Conservation (phyloP, 106 monocot species). For the Allium sativum region DNA sequence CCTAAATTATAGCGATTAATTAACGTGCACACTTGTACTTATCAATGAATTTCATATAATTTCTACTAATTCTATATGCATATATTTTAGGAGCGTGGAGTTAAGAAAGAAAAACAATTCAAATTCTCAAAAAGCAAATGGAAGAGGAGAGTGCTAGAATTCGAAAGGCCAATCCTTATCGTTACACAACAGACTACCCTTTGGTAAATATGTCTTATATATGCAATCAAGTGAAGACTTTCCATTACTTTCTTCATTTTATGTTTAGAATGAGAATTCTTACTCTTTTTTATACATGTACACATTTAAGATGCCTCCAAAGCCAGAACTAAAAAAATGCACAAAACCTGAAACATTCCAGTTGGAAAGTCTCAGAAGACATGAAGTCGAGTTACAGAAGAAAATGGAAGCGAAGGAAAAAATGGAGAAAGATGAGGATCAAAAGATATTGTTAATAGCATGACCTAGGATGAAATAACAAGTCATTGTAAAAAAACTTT, state of each 20-base stretch:
- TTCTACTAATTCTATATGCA: background rate
- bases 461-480: constrained; percentile 54
- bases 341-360: constrained; percentile 77
- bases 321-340: constrained; percentile 67
- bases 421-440: constrained; percentile 61
- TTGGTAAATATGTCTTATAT: constrained; percentile 34
- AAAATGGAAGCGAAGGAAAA: constrained; percentile 48
- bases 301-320: constrained; percentile 61
- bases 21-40: background rate
- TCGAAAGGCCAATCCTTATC: constrained; percentile 72
- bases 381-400: constrained; percentile 69
- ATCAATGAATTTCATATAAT: no score
- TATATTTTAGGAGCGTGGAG: constrained; percentile 66
- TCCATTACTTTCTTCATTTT: no score
- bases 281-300: no score
- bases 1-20: background rate
- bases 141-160: constrained; percentile 70
- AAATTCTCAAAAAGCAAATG: constrained; percentile 38
- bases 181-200: constrained; percentile 91
- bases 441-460: constrained; percentile 60
- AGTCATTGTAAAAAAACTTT: background rate
- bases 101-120: constrained; percentile 63
- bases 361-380: constrained; percentile 68
- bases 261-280: background rate
- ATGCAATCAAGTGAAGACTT: no score